phyloP scores from a whole-genome alignment of 2,329 filamentous ascomycete species.

The Fusarium buxicola region DNA sequence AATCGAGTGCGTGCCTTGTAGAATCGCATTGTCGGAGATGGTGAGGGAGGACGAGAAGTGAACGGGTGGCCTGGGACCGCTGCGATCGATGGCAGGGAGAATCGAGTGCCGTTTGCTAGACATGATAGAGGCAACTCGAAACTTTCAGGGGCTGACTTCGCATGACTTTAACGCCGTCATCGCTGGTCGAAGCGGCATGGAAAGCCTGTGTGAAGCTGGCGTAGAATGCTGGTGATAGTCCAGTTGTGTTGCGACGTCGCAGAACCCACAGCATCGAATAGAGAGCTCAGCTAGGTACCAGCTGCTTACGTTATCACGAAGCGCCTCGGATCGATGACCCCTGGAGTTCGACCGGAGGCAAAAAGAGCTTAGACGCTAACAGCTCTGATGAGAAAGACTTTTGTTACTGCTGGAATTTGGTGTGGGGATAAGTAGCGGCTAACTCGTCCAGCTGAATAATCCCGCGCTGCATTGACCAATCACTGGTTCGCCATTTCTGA shows the following conservation, averaged over 20 bases:
- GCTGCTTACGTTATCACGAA: slow-evolving; percentile 32
- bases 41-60: slow-evolving; percentile 70
- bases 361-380: slow-evolving; percentile 27
- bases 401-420: fast-evolving
- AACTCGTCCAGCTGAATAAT: slow-evolving; percentile 48
- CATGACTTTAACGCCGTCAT: slow-evolving; percentile 20
- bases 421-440: slow-evolving; percentile 42
- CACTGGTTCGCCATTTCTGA: slow-evolving; percentile 53
- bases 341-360: slow-evolving; percentile 29
- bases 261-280: slow-evolving; percentile 27
- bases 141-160: slow-evolving; percentile 14
- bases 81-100: slow-evolving; percentile 63
- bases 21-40: slow-evolving; percentile 71
- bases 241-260: slow-evolving; percentile 31
- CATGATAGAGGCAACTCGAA: slow-evolving; percentile 41
- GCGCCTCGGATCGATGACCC: slow-evolving; percentile 44
- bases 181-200: slow-evolving; percentile 6
- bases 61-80: slow-evolving; percentile 70
- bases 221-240: slow-evolving; percentile 11
- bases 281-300: slow-evolving; percentile 16
- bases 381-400: slow-evolving; percentile 38
- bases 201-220: slow-evolving; percentile 18
- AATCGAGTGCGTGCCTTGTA: slow-evolving; percentile 81
- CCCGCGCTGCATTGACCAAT: slow-evolving; percentile 55
- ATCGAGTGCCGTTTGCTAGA: slow-evolving; percentile 67